Evolutionary conservation across 495 filamentous ascomycete species (phyloP).

Genomic region (Penicillium riverlandense): DNA sequence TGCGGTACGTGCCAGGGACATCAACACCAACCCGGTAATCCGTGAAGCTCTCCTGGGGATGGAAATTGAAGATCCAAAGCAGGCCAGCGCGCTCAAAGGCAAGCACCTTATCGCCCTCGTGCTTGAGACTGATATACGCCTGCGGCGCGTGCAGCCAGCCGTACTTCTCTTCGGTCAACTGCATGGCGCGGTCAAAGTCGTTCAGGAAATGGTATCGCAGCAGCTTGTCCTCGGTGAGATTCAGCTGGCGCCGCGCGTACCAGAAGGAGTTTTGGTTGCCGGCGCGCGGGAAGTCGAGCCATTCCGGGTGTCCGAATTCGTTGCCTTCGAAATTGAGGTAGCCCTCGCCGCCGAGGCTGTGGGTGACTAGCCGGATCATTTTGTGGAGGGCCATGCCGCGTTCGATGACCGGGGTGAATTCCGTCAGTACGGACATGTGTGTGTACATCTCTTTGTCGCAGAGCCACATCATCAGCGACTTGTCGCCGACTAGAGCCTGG

Average conservation of each 20-base stretch:
- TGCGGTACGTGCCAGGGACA: constrained; percentile 72
- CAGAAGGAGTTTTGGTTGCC: constrained; percentile 95
- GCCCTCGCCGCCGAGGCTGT: constrained; percentile 90
- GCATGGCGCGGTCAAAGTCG: constrained; percentile 91
- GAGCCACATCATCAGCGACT: constrained; percentile 93
- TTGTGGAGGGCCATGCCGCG: constrained; percentile 91
- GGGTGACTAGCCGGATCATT: constrained; percentile 91
- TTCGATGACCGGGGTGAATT: constrained; percentile 83
- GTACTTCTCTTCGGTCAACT: constrained; percentile 76
- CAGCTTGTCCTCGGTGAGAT: constrained; percentile 78
- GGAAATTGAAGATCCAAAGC: constrained; percentile 95
- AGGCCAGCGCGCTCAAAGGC: constrained; percentile 90
- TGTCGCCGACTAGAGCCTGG: constrained; percentile 98
- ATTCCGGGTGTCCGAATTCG: constrained; percentile 97
- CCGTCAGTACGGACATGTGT: constrained; percentile 82
- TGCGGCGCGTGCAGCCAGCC: constrained; percentile 86
- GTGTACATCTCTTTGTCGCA: constrained; percentile 97
- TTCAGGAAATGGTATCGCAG: constrained; percentile 90
- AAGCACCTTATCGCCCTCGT: constrained; percentile 90
- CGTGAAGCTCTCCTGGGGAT: constrained; percentile 76
- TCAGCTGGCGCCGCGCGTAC: constrained; percentile 93
- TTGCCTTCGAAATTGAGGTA: constrained; percentile 99
- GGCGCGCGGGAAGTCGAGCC: constrained; percentile 95
- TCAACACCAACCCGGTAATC: constrained; percentile 93
- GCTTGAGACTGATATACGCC: constrained; percentile 88